Evolutionary conservation across 2,329 filamentous ascomycete species (phyloP).

Genomic region (Aspergillus luchuensis): DNA sequence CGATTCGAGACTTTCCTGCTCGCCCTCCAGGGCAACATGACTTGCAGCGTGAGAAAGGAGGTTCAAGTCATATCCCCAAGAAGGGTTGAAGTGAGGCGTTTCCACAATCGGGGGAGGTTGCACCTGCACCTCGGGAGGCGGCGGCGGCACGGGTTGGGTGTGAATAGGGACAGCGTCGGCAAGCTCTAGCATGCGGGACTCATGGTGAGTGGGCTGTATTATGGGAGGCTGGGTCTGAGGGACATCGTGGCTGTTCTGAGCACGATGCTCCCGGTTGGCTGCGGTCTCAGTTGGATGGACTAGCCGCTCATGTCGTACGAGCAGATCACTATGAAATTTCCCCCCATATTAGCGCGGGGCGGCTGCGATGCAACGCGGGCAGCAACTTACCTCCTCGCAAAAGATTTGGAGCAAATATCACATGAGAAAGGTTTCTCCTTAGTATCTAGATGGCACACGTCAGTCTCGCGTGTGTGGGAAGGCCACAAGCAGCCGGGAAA

Average conservation of each 20-base stretch:
- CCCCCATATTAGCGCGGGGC: conserved; percentile 26
- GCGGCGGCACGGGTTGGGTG: conserved; percentile 35
- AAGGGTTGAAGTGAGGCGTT: conserved; percentile 51
- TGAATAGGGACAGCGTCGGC: conserved; percentile 48
- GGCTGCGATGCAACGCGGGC: conserved; percentile 6
- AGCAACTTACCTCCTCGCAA: conserved; percentile 46
- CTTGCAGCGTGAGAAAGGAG: conserved; percentile 52
- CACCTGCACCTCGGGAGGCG: conserved; percentile 40
- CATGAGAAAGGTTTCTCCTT: conserved; percentile 55
- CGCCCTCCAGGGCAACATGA: conserved; percentile 51
- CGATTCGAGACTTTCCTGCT: conserved; percentile 44
- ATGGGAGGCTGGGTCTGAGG: conserved; percentile 40
- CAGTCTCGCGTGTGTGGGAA: conserved; percentile 20
- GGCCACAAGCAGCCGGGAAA: conserved; percentile 13
- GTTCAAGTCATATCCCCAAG: conserved; percentile 54
- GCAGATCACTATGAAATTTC: conserved; percentile 44
- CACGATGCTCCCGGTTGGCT: conserved; percentile 42
- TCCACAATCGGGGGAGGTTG: conserved; percentile 45
- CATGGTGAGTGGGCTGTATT: conserved; percentile 41
- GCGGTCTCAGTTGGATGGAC: conserved; percentile 49
- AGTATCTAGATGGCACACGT: conserved; percentile 42
- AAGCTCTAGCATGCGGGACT: conserved; percentile 49
- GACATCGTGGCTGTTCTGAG: conserved; percentile 34
- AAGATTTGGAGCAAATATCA: conserved; percentile 53
- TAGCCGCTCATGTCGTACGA: conserved; percentile 53